These are phyloP conservation scores for Trifolium fragiferum DNA, from an alignment of 306 rosid genomes.

Conservation along the genomic window DNA sequence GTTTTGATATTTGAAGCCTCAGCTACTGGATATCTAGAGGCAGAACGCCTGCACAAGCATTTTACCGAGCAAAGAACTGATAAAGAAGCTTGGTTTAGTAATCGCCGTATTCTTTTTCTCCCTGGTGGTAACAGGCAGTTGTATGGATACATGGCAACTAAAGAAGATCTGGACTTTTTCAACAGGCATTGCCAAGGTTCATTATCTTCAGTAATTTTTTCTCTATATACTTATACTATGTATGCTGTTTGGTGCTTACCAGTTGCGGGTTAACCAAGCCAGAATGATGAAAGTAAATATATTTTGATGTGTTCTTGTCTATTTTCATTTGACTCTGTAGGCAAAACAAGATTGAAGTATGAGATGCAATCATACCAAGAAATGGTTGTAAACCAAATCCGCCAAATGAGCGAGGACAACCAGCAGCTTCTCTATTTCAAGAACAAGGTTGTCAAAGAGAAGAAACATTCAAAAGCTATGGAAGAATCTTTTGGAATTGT, in stretches of 20 bases:
- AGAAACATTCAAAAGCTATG: constrained; percentile 47
- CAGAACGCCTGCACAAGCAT: constrained; percentile 81
- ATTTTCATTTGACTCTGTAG: constrained; percentile 46
- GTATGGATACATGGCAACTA: constrained; percentile 73
- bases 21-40: constrained; percentile 78
- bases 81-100: constrained; percentile 63
- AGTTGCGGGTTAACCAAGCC: constrained; percentile 5
- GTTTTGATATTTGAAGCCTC: constrained; percentile 82
- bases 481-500: constrained; percentile 58
- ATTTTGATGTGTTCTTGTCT: neutral
- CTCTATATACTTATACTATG: constrained; percentile 8
- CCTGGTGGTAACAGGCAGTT: constrained; percentile 82
- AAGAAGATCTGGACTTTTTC: constrained; percentile 73
- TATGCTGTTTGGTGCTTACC: constrained; percentile 1
- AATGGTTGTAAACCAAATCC: constrained; percentile 71
- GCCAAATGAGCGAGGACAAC: constrained; percentile 87
- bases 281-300: neutral
- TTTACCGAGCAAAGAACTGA: constrained; percentile 72
- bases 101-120: constrained; percentile 44
- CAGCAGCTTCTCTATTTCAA: constrained; percentile 60
- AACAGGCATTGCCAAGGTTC: constrained; percentile 80
- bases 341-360: constrained; percentile 70
- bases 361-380: constrained; percentile 79
- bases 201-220: constrained; percentile 31
- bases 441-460: constrained; percentile 52